Conservation (phyloP, 2,329 filamentous ascomycete species). For the Pestalotiopsis sp. region DNA sequence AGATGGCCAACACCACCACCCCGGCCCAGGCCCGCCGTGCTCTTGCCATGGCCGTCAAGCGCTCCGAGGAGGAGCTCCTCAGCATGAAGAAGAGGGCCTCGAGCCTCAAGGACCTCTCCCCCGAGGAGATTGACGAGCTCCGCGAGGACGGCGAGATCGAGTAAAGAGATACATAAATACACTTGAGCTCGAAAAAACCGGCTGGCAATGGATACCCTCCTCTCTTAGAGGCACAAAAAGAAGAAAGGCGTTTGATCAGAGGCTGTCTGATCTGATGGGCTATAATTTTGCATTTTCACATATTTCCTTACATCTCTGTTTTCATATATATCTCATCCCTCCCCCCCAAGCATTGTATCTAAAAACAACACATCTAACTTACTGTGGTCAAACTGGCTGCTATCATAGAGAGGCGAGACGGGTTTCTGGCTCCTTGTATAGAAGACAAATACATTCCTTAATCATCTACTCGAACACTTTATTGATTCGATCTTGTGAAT, state of each 20-base stretch:
- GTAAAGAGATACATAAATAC: background rate
- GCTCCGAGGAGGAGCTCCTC: constrained; percentile 20
- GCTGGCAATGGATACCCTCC: background rate
- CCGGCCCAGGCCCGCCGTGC: constrained; percentile 21
- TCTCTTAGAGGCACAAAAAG: background rate
- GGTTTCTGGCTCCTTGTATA: constrained; percentile 12
- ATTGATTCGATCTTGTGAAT: too few relatives aligned
- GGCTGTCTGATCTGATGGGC: constrained; percentile 11
- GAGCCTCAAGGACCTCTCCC: constrained; percentile 9
- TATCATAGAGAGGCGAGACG: constrained; percentile 11
- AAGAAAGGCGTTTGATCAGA: constrained; percentile 8
- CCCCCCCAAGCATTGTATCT: constrained; percentile 2
- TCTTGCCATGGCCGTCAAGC: constrained; percentile 28
- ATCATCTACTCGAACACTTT: background rate
- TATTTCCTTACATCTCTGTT: background rate
- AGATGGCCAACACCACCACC: constrained; percentile 38
- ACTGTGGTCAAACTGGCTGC: constrained; percentile 11
- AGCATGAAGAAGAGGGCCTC: constrained; percentile 13
- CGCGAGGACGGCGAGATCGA: constrained; percentile 17
- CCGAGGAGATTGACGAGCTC: constrained; percentile 7
- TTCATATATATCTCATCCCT: background rate
- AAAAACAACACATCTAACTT: background rate
- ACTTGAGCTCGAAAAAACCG: background rate
- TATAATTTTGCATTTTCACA: background rate
- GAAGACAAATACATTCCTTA: constrained; percentile 13